Conservation (phyloP, 345 rosid species). For the Gossypium stocksii region DNA sequence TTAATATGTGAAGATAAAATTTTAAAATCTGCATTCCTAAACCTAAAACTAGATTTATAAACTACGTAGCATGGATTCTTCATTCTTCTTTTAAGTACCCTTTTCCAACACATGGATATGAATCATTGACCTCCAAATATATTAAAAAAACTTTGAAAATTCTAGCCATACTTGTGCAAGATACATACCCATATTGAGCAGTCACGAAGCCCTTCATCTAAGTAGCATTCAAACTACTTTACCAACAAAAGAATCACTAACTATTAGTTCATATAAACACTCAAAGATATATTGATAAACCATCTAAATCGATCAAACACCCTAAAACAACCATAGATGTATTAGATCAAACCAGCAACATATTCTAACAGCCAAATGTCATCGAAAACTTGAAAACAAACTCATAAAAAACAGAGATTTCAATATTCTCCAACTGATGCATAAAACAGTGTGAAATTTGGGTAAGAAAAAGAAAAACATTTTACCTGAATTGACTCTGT, state of each 20-base stretch:
- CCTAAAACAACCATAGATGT: slow-evolving; percentile 13
- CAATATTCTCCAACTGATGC: slow-evolving; percentile 27
- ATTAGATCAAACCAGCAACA: slow-evolving; percentile 38
- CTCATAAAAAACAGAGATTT: slow-evolving; percentile 30
- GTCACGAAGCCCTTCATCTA: not conserved
- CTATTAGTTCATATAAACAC: slow-evolving; percentile 17
- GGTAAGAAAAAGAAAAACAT: not conserved
- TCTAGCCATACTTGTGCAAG: too few relatives aligned
- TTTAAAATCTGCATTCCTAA: slow-evolving; percentile 13
- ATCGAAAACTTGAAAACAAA: slow-evolving; percentile 25
- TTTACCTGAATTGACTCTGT: slow-evolving; percentile 65
- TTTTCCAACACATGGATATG: too few relatives aligned
- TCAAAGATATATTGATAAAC: slow-evolving; percentile 11
- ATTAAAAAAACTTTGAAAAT: too few relatives aligned
- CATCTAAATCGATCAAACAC: slow-evolving; percentile 10
- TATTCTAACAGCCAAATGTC: slow-evolving; percentile 16
- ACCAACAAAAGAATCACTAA: slow-evolving; percentile 9
- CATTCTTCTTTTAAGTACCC: too few relatives aligned
- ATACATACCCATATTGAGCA: too few relatives aligned
- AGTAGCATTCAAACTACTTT: slow-evolving; percentile 7
- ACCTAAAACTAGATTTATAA: slow-evolving; percentile 39
- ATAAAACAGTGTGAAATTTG: slow-evolving; percentile 6
- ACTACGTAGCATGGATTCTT: too few relatives aligned
- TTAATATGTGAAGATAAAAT: too few relatives aligned
- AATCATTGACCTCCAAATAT: too few relatives aligned